phyloP scores from a whole-genome alignment of 306 rosid genomes.

The Rosa chinensis region DNA sequence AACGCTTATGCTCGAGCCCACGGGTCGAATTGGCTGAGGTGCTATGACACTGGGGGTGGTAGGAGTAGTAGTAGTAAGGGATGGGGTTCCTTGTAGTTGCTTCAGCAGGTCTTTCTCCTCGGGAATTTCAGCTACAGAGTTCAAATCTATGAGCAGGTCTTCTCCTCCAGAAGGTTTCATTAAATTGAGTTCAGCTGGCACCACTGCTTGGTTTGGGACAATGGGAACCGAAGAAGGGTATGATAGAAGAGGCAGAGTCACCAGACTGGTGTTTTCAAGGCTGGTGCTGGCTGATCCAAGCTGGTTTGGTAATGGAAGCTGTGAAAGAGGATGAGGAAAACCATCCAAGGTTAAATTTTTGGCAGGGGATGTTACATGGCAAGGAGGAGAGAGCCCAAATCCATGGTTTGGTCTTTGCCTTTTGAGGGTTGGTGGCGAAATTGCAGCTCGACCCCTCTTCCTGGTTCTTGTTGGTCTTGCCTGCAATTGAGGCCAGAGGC shows the following conservation, averaged over 20 bases:
- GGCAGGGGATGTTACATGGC: constrained; percentile 37
- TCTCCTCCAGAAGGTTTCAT: constrained; percentile 24
- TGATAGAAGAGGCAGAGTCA: constrained; percentile 67
- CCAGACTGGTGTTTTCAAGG: constrained; percentile 25
- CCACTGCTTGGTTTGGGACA: constrained; percentile 12
- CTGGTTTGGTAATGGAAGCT: constrained; percentile 37
- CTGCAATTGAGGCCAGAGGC: constrained; percentile 82
- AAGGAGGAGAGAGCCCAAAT: constrained; percentile 49
- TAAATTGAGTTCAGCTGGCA: constrained; percentile 29
- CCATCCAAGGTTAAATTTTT: constrained; percentile 40
- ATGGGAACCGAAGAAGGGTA: constrained; percentile 25
- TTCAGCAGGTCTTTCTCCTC: constrained; percentile 66
- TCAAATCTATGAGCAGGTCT: constrained; percentile 44
- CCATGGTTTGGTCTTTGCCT: constrained; percentile 51
- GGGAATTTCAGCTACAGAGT: constrained; percentile 43
- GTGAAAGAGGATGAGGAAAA: constrained; percentile 46
- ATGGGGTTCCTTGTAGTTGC: constrained; percentile 42
- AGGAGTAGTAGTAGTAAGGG: constrained; percentile 15
- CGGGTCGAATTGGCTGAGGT: constrained; percentile 79
- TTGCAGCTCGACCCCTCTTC: constrained; percentile 61
- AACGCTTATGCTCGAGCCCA: constrained; percentile 68
- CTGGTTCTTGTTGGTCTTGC: constrained; percentile 89
- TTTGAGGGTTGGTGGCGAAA: constrained; percentile 52
- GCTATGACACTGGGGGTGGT: constrained; percentile 40
- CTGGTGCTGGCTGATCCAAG: constrained; percentile 24